Evolutionary conservation across 164 flowering plant genomes (phyloP).

Genomic region (Aristolochia fimbriata): DNA sequence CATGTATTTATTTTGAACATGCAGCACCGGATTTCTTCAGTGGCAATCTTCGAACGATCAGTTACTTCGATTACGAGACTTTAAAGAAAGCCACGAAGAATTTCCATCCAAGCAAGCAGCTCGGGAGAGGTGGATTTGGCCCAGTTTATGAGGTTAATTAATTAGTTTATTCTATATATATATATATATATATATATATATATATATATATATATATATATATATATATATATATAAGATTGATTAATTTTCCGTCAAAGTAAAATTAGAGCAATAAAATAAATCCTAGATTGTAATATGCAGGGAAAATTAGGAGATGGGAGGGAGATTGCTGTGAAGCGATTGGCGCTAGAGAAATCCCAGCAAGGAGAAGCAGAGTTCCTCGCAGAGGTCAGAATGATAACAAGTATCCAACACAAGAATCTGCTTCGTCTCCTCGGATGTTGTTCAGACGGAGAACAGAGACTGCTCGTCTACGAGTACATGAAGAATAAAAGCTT

Average conservation of each 20-base stretch:
- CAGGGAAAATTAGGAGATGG: constrained; percentile 62
- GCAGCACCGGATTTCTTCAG: constrained; percentile 32
- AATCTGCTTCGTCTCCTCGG: constrained; percentile 71
- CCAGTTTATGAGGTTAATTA: constrained; percentile 49
- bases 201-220: too few relatives aligned
- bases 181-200: too few relatives aligned
- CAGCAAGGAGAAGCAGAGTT: constrained; percentile 73
- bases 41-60: constrained; percentile 45
- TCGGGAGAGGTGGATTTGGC: constrained; percentile 74
- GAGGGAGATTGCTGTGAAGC: constrained; percentile 48
- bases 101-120: constrained; percentile 39
- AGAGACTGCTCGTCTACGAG: constrained; percentile 57
- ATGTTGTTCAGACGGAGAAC: constrained; percentile 62
- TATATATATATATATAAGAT: too few relatives aligned
- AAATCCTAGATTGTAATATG: too few relatives aligned
- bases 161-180: too few relatives aligned
- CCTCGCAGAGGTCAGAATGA: constrained; percentile 55
- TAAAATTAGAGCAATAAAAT: too few relatives aligned
- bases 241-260: too few relatives aligned
- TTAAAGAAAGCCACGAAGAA: constrained; percentile 65
- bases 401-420: constrained; percentile 74
- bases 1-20: background rate
- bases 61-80: constrained; percentile 36
- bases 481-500: constrained; percentile 68
- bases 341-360: constrained; percentile 42